Evolutionary conservation across 192 early-diverging fungal species (phyloP), one percentile per base, ranked within the genome.

Genomic region (Backusella psychrophila): DNA sequence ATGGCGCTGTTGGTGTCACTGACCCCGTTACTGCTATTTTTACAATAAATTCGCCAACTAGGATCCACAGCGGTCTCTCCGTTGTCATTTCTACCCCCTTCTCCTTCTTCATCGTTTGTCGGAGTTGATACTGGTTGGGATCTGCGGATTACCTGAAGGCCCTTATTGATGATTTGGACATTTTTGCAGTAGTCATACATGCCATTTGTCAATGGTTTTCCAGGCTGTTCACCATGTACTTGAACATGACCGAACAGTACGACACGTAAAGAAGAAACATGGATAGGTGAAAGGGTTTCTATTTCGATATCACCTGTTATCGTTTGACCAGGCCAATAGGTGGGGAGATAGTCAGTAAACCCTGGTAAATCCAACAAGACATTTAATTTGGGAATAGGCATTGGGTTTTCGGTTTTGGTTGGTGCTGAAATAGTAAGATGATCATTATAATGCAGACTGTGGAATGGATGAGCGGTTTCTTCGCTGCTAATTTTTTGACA

Each of bases 271-370:
- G 66, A 65, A 42, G 26, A 23, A 23, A 75, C 66, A 42, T 67
- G 11, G 9, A 75, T 66, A n/a, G 63, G 23, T 21, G 31, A 44
- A 12, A 12, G 5, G 2, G 15, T 11, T n/a, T 42, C 39, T 5
- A 75, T 75, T n/a, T 67, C 15, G 36, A 75, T 23, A 5, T 36
- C n/a, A 21, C 74, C 74, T 15, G 74, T 63, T n/a, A 75, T 66
- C 8, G 29, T 63, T 46, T 75, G 53, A 19, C 65, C 65, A 38
- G 56, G 74, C 63, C 56, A 63, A 46, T 65, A 75, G 4, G 39
- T 44, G 36, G 66, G 63, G 19, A 26, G 21, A 66, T 41, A 66
- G 8, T 39, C 68, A 41, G 33, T 23, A 23, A 38, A 39, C n/a
- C 68, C 35, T 14, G 68, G 68, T 69, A 38, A 38, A 36, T 38